Base-by-base conservation (phyloP, 2,329 filamentous ascomycete species). In the Diaporthe sp. region DNA sequence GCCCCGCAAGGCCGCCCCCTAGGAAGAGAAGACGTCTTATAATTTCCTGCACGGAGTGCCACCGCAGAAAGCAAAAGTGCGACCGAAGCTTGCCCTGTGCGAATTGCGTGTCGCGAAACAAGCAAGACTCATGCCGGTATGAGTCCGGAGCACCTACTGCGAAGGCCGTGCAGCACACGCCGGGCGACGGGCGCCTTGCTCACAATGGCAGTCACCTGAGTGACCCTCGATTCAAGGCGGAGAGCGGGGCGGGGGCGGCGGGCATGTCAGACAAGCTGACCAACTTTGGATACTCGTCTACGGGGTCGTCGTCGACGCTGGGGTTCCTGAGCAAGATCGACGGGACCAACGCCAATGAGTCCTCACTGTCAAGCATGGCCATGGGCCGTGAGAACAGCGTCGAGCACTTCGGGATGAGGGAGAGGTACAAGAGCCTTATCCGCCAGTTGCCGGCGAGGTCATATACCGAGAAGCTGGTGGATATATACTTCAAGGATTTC, bases 1-100 rank as follows among this genome's bases (percentile, higher is more conserved):
- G 39, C 55, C 44, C 55, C 71, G 49, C 75, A 42, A 84, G 82
- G 76, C 84, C 82, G 55, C 86, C 87, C 25, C 86, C 87, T 6
- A 87, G 89, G 74, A 92, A 92, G 82, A 86, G 91, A 78, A 87
- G 89, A 79, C 87, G 91, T 53, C 85, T 90, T 57, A 90, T 92
- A 60, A 90, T 92, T 75, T 92, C 90, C 10, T 93, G 91, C 79
- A 90, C 88, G 15, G 91, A 93, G 80, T 93, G 91, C 78, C 91
- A 92, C 82, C 86, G 91, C 76, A 86, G 91, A 76, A 93, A 93
- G 80, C 90, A 92, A 80, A 91, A 91, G 87, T 92, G 91, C 81
- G 90, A 92, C 80, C 87, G 91, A 75, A 86, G 88, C 76, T 84
- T 88, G 76, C 91, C 91, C 2, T 92, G 91, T 81, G 87, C 87